Conservation (phyloP, 2,329 filamentous ascomycete species). For the Exophiala oligosperma region DNA sequence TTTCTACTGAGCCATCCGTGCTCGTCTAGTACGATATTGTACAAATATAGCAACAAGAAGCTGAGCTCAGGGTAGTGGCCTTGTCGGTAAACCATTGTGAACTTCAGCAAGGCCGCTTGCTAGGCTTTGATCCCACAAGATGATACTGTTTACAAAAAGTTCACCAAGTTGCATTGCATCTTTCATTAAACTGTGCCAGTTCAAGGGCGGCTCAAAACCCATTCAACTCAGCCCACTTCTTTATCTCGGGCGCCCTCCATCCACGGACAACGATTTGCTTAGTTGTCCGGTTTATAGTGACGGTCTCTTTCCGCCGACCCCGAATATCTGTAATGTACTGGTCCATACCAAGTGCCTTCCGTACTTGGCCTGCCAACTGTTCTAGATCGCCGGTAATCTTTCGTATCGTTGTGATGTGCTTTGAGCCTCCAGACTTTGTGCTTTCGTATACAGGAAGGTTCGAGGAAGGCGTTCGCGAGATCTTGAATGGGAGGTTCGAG, state of each 20-base stretch:
- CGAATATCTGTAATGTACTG: conserved; percentile 40
- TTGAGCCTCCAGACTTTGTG: conserved; percentile 72
- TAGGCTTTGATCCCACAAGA: too few species aligned
- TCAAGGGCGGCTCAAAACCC: conserved; percentile 31
- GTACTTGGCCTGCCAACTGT: conserved; percentile 65
- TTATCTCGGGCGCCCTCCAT: conserved; percentile 34
- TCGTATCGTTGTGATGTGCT: conserved; percentile 71
- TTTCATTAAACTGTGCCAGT: neutral
- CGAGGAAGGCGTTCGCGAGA: conserved; percentile 69
- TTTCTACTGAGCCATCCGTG: too few species aligned
- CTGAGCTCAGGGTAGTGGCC: too few species aligned
- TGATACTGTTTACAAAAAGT: neutral
- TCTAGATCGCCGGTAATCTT: conserved; percentile 73
- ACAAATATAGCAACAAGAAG: too few species aligned
- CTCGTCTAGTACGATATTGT: too few species aligned
- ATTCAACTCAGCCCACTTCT: conserved; percentile 28
- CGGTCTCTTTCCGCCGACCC: conserved; percentile 36
- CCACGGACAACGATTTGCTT: conserved; percentile 76
- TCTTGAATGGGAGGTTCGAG: conserved; percentile 62
- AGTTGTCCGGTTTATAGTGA: conserved; percentile 61
- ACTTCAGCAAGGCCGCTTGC: too few species aligned
- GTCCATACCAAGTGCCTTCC: conserved; percentile 57
- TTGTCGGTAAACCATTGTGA: too few species aligned
- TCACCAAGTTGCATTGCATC: neutral
- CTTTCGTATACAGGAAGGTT: conserved; percentile 77